Conservation (phyloP, 345 rosid species). For the Cardamine chenopodiifolia region DNA sequence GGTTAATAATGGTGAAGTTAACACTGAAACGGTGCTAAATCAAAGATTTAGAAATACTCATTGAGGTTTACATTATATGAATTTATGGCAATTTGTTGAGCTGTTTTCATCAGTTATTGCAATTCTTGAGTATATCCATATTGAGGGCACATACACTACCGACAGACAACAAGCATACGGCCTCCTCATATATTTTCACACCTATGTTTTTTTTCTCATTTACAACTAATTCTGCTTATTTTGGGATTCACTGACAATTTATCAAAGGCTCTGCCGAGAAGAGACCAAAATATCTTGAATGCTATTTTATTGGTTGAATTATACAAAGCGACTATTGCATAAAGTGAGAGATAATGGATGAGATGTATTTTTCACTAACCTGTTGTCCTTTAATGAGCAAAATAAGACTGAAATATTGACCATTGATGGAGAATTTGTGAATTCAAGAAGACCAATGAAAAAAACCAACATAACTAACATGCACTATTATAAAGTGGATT, state of each 20-base stretch:
- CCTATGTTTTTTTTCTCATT: neutral
- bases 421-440: neutral
- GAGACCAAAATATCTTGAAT: neutral
- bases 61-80: neutral
- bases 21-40: neutral
- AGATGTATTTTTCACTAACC: neutral
- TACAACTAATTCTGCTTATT: neutral
- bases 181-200: neutral
- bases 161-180: neutral
- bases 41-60: neutral
- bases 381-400: neutral
- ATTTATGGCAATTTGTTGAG: neutral
- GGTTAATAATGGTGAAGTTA: neutral
- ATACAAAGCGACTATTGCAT: neutral
- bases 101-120: neutral
- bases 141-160: neutral
- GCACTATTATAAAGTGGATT: neutral
- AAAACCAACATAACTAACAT: neutral
- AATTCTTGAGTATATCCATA: neutral
- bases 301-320: neutral
- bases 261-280: neutral
- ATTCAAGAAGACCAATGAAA: neutral
- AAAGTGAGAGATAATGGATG: slow-evolving; percentile 1
- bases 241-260: neutral
- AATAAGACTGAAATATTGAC: neutral